Percentiles rank a stretch among this genome's conserved stretches.
Evolutionary conservation across 352 stramenopile species (phyloP).

Genomic region (Globisporangium rhizosaccharum): DNA sequence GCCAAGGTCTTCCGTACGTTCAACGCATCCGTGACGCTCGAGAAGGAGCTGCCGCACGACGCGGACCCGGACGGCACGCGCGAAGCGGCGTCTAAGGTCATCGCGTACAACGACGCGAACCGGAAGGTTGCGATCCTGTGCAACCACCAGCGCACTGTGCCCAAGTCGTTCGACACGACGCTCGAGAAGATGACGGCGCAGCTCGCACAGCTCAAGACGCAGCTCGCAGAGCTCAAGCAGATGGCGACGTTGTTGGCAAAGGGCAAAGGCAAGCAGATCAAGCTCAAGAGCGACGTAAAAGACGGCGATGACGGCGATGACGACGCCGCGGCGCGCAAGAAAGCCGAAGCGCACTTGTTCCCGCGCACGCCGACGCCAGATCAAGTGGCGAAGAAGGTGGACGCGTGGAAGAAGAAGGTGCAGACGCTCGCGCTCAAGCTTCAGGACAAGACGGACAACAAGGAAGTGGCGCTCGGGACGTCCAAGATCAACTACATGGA

Average conservation of each 20-base stretch:
- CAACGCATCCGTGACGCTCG: slow-evolving; percentile 98
- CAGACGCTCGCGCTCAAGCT: slow-evolving; percentile 87
- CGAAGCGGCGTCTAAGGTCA: slow-evolving; percentile 88
- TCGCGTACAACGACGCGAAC: slow-evolving; percentile 99
- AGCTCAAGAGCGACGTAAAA: slow-evolving; percentile 76
- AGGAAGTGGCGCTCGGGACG: slow-evolving; percentile 97
- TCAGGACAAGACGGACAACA: slow-evolving; percentile 99
- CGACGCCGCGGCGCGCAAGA: slow-evolving; percentile 84
- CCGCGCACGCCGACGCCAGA: slow-evolving; percentile 86
- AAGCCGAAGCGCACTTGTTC: slow-evolving; percentile 94
- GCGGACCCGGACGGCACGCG: slow-evolving; percentile 56
- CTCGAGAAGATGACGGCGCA: slow-evolving; percentile 94
- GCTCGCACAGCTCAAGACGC: slow-evolving; percentile 90
- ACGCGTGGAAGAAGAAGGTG: slow-evolving; percentile 94
- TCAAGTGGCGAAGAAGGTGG: slow-evolving; percentile 93
- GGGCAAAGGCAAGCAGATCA: slow-evolving; percentile 87
- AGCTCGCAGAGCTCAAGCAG: slow-evolving; percentile 94
- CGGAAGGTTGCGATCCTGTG: slow-evolving; percentile 99
- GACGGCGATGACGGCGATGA: slow-evolving; percentile 35
- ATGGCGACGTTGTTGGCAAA: slow-evolving; percentile 87
- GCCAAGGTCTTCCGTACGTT: slow-evolving; percentile 99
- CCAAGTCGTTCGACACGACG: slow-evolving; percentile 94
- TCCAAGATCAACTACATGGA: slow-evolving; percentile 99
- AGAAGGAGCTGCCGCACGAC: slow-evolving; percentile 91
- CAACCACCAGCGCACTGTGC: slow-evolving; percentile 99